Conservation (phyloP, 2,329 filamentous ascomycete genomes). For the Coniochaeta prunicola region DNA sequence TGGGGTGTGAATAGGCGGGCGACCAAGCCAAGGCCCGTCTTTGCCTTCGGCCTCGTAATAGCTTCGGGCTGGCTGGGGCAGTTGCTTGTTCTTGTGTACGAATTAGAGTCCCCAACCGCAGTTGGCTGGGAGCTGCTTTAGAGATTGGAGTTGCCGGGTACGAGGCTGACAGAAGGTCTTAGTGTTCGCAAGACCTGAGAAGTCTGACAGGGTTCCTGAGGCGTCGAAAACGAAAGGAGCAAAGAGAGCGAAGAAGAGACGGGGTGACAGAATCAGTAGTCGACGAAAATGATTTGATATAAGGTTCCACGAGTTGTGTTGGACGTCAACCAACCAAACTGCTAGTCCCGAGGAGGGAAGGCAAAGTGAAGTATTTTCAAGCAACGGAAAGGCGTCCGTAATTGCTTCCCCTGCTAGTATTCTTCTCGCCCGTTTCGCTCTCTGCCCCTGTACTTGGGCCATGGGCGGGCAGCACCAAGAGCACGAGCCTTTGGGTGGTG, state of each 20-base stretch:
- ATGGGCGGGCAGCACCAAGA: neutral
- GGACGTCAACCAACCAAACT: neutral
- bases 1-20: conserved; percentile 23
- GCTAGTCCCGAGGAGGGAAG: neutral
- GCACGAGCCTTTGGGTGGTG: conserved; percentile 10
- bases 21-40: conserved; percentile 18
- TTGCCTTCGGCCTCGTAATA: conserved; percentile 9
- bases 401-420: neutral
- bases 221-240: neutral
- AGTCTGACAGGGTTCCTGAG: neutral
- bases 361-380: neutral
- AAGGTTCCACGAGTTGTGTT: neutral
- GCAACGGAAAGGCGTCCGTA: neutral
- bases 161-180: neutral
- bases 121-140: neutral
- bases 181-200: neutral
- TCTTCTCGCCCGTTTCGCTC: conserved; percentile 8
- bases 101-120: neutral
- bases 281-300: conserved; percentile 1
- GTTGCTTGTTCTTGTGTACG: neutral
- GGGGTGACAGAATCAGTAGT: neutral
- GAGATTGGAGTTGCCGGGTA: neutral
- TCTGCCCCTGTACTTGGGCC: conserved; percentile 9
- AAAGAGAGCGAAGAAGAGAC: neutral
- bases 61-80: neutral